Conservation (phyloP, 2,329 filamentous ascomycete genomes). For the Aspergillus awamori region DNA sequence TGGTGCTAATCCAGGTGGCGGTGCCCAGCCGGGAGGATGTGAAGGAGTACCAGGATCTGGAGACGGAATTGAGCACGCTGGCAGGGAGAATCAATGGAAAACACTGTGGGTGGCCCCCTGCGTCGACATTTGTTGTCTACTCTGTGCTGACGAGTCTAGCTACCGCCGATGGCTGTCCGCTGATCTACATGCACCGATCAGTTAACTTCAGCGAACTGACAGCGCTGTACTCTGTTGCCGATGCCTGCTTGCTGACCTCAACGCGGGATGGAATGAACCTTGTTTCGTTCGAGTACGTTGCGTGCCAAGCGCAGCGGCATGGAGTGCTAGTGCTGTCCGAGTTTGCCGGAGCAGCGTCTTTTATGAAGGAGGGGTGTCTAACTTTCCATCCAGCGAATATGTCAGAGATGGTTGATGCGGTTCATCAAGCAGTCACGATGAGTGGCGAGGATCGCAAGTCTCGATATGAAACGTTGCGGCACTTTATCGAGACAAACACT, state of each 20-base stretch:
- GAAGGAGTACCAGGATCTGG: slow-evolving; percentile 91
- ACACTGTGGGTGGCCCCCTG: slow-evolving; percentile 59
- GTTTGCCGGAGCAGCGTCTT: slow-evolving; percentile 92
- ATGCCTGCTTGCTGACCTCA: slow-evolving; percentile 84
- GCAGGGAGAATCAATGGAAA: slow-evolving; percentile 93
- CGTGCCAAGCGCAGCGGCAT: slow-evolving; percentile 80
- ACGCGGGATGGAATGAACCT: slow-evolving; percentile 97
- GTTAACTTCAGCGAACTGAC: slow-evolving; percentile 91
- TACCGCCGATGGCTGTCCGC: slow-evolving; percentile 92
- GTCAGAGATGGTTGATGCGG: slow-evolving; percentile 83
- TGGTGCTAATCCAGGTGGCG: slow-evolving; percentile 89
- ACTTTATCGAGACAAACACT: slow-evolving; percentile 92
- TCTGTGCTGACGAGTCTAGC: slow-evolving; percentile 44
- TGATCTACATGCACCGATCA: slow-evolving; percentile 93
- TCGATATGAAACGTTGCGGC: slow-evolving; percentile 81
- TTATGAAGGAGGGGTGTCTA: slow-evolving; percentile 75
- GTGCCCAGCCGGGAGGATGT: slow-evolving; percentile 84
- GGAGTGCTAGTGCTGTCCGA: slow-evolving; percentile 92
- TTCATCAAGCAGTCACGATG: slow-evolving; percentile 87
- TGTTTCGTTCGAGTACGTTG: slow-evolving; percentile 95
- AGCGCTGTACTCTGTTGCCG: slow-evolving; percentile 86
- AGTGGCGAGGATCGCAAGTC: slow-evolving; percentile 74
- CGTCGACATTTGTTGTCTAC: no score
- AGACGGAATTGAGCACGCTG: slow-evolving; percentile 86
- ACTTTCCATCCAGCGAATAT: slow-evolving; percentile 97